phyloP scores from a whole-genome alignment of 1,284 basidiomycete species.

The Sporisorium reilianum region DNA sequence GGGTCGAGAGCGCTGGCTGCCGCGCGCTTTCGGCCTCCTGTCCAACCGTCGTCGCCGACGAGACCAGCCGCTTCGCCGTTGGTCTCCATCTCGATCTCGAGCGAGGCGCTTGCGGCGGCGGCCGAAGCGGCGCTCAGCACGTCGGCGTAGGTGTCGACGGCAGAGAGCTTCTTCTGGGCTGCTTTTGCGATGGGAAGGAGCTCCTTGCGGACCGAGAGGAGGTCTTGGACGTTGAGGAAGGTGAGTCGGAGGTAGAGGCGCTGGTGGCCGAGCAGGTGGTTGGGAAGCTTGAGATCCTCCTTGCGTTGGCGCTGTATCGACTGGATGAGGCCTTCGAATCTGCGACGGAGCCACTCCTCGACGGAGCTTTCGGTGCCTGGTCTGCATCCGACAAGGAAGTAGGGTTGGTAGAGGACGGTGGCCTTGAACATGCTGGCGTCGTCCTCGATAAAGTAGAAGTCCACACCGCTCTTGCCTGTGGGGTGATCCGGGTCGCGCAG shows the following conservation, averaged over 20 bases:
- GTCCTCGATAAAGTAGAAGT: slow-evolving; percentile 98
- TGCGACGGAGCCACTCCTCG: slow-evolving; percentile 95
- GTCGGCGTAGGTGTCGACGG: slow-evolving; percentile 97
- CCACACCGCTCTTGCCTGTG: slow-evolving; percentile 78
- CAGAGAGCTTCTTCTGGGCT: slow-evolving; percentile 92
- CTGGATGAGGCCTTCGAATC: slow-evolving; percentile 86
- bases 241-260: slow-evolving; percentile 88
- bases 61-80: slow-evolving; percentile 43
- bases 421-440: slow-evolving; percentile 96
- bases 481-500: slow-evolving; percentile 76
- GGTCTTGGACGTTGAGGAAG: slow-evolving; percentile 92
- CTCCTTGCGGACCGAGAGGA: slow-evolving; percentile 87
- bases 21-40: slow-evolving; percentile 35
- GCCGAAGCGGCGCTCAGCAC: slow-evolving; percentile 77
- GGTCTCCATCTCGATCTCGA: slow-evolving; percentile 57
- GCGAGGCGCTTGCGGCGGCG: slow-evolving; percentile 36
- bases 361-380: slow-evolving; percentile 86
- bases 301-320: slow-evolving; percentile 82
- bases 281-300: slow-evolving; percentile 94
- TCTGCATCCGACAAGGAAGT: slow-evolving; percentile 89
- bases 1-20: slow-evolving; percentile 75
- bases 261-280: slow-evolving; percentile 92
- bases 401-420: slow-evolving; percentile 92
- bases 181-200: slow-evolving; percentile 87
- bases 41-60: slow-evolving; percentile 67